Percentiles rank a stretch among this genome's conserved stretches.
These are phyloP conservation scores for Gossypium schwendimanii DNA, from an alignment of 441 rosid species.

Conservation along the genomic window DNA sequence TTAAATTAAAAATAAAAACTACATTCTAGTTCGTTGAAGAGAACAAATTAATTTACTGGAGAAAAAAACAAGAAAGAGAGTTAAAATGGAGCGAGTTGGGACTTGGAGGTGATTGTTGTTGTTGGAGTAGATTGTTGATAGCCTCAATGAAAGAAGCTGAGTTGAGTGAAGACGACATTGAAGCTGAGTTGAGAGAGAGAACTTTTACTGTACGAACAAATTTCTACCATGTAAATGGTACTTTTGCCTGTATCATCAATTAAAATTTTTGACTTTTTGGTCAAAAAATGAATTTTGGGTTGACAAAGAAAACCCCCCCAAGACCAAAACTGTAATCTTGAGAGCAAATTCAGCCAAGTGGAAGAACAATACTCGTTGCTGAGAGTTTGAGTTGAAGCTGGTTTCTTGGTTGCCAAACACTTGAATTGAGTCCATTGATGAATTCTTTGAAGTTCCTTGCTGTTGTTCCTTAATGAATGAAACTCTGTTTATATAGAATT, in stretches of 20 bases:
- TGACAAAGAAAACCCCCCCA: neutral
- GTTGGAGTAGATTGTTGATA: constrained; percentile 26
- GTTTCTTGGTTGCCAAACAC: neutral
- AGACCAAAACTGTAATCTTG: neutral
- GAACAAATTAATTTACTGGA: no score
- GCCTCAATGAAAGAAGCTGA: constrained; percentile 37
- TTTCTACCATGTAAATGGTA: neutral
- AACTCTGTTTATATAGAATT: neutral
- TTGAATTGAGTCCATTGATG: neutral
- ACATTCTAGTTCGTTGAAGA: no score
- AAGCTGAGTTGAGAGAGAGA: neutral
- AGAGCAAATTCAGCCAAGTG: neutral
- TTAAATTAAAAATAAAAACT: no score
- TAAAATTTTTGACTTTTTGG: neutral
- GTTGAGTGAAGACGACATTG: constrained; percentile 64
- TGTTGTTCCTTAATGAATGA: neutral
- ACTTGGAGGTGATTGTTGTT: constrained; percentile 15
- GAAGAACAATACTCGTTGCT: constrained; percentile 41
- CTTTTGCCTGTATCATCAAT: no score
- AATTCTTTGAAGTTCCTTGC: neutral
- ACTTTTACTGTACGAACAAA: neutral
- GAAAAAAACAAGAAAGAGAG: constrained; percentile 17
- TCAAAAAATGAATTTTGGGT: neutral
- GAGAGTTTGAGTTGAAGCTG: constrained; percentile 18
- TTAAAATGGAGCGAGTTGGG: constrained; percentile 28